These are phyloP conservation scores for Ogataea paradorogensis DNA, from an alignment of 805 yeast genomes.

Conservation along the genomic window DNA sequence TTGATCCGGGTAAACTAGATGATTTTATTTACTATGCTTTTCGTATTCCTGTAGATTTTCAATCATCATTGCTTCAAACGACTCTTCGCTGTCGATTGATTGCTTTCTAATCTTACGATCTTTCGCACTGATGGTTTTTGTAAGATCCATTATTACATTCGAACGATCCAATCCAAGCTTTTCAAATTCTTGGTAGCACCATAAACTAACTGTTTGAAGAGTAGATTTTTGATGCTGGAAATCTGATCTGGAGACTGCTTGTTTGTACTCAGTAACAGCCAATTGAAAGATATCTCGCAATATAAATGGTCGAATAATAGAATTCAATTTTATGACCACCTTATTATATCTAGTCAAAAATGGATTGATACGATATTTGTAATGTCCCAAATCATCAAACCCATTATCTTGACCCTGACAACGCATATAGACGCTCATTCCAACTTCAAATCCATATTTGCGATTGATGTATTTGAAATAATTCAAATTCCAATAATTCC, in stretches of 20 bases:
- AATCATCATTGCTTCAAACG: slow-evolving; percentile 8
- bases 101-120: slow-evolving; percentile 7
- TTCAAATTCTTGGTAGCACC: slow-evolving; percentile 24
- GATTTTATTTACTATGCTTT: not conserved
- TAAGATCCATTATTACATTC: slow-evolving; percentile 20
- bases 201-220: slow-evolving; percentile 16
- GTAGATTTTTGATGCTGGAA: slow-evolving; percentile 12
- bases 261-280: slow-evolving; percentile 20
- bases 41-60: slow-evolving; percentile 7
- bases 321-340: slow-evolving; percentile 21
- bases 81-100: not conserved
- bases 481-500: slow-evolving; percentile 30
- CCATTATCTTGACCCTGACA: slow-evolving; percentile 5
- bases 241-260: slow-evolving; percentile 10
- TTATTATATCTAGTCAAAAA: slow-evolving; percentile 25
- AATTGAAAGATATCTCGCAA: slow-evolving; percentile 29
- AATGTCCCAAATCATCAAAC: slow-evolving; percentile 18
- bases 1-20: slow-evolving; percentile 8
- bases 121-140: slow-evolving; percentile 16
- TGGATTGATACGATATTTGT: slow-evolving; percentile 26
- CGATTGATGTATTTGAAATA: slow-evolving; percentile 33
- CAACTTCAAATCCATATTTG: slow-evolving; percentile 23
- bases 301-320: slow-evolving; percentile 17
- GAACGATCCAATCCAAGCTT: slow-evolving; percentile 16
- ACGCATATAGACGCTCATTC: slow-evolving; percentile 24